Conservation (phyloP, 257 asterid species). For the Paraleonurus japonicus region DNA sequence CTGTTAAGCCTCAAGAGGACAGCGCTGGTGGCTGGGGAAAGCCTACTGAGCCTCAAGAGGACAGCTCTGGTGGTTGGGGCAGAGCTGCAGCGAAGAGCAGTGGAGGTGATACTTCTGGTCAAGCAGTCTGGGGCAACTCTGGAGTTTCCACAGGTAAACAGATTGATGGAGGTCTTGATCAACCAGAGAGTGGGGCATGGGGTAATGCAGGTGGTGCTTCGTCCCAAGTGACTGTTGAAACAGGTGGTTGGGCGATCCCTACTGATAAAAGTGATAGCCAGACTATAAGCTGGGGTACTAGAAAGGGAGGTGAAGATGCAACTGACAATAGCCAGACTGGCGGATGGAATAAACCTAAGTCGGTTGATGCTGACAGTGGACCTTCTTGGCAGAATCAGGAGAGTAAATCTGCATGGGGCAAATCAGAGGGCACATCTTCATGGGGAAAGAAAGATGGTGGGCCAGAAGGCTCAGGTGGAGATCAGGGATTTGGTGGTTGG, state of each 20-base stretch:
- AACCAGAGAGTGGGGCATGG: slow-evolving; percentile 38
- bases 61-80: slow-evolving; percentile 45
- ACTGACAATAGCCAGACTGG: slow-evolving; percentile 18
- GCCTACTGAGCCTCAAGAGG: not conserved
- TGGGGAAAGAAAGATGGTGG: slow-evolving; percentile 36
- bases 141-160: slow-evolving; percentile 44
- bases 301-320: slow-evolving; percentile 26
- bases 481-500: slow-evolving; percentile 28
- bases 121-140: slow-evolving; percentile 44
- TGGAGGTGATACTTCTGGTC: slow-evolving; percentile 41
- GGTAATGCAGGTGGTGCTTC: slow-evolving; percentile 27
- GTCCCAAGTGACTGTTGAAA: slow-evolving; percentile 16
- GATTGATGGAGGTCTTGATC: too few relatives aligned
- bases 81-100: slow-evolving; percentile 43
- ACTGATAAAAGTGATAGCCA: slow-evolving; percentile 25
- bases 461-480: slow-evolving; percentile 32
- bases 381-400: too few relatives aligned
- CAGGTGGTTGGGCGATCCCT: slow-evolving; percentile 29
- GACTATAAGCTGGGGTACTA: slow-evolving; percentile 28
- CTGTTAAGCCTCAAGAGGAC: not conserved
- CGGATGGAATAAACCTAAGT: slow-evolving; percentile 36
- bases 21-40: not conserved
- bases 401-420: slow-evolving; percentile 34
- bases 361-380: slow-evolving; percentile 38
- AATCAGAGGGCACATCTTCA: slow-evolving; percentile 19